Evolutionary conservation across 2,329 filamentous ascomycete species (phyloP).

Genomic region (Phyllosticta capitalensis): DNA sequence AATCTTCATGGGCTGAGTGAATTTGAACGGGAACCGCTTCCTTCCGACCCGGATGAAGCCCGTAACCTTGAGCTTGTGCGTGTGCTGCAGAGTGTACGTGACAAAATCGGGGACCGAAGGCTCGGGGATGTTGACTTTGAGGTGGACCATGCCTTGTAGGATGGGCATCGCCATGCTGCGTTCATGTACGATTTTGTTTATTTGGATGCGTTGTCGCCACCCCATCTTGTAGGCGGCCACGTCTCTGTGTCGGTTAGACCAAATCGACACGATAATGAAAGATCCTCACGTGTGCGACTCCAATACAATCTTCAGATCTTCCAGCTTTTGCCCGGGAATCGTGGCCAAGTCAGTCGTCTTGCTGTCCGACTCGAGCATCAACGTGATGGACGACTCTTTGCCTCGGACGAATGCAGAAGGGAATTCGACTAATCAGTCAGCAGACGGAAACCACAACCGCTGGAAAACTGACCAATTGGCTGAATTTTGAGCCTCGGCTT

Average conservation of each 20-base stretch:
- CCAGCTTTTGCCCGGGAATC: background rate
- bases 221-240: background rate
- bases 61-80: background rate
- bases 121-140: background rate
- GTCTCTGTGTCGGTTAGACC: background rate
- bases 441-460: background rate
- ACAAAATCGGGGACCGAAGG: background rate
- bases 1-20: background rate
- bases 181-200: background rate
- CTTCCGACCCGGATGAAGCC: background rate
- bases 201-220: background rate
- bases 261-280: too few species aligned
- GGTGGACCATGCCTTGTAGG: background rate
- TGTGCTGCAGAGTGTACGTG: background rate
- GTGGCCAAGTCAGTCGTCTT: background rate
- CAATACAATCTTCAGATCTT: background rate
- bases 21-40: background rate
- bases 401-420: background rate
- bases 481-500: background rate
- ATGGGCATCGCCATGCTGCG: background rate
- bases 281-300: background rate
- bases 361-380: background rate
- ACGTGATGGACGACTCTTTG: background rate
- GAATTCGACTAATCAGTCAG: background rate
- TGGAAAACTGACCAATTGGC: background rate